These are phyloP conservation scores for Vitis riparia DNA, from an alignment of 164 flowering plant species.

Conservation along the genomic window DNA sequence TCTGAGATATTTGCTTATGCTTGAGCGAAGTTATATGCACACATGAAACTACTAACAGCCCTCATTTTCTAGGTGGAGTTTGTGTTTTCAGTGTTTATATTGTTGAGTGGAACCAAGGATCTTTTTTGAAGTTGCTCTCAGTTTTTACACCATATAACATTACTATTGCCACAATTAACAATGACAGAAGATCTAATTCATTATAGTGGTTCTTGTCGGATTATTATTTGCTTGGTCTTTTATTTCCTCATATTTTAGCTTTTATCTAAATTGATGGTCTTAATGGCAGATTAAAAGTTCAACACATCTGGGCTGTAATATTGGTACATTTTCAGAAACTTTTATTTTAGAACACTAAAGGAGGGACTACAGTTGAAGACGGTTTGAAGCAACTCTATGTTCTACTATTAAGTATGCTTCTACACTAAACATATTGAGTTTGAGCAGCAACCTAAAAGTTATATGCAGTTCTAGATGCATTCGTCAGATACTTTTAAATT, in stretches of 20 bases:
- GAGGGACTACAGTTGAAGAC: background rate
- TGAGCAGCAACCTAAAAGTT: background rate
- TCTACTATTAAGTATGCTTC: background rate
- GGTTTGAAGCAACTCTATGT: background rate
- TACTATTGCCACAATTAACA: too few species aligned
- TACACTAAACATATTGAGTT: background rate
- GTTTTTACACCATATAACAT: too few species aligned
- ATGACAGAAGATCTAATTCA: too few species aligned
- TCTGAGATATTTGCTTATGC: too few species aligned
- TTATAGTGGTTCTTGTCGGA: background rate
- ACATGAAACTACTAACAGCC: too few species aligned
- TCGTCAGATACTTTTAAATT: background rate
- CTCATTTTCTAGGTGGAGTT: too few species aligned
- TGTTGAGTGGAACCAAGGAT: too few species aligned
- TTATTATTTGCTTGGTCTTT: background rate
- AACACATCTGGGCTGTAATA: background rate
- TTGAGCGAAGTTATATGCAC: too few species aligned
- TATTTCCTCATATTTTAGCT: background rate
- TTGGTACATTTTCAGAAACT: background rate
- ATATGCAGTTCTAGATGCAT: slow-evolving; percentile 4
- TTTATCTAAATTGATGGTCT: background rate
- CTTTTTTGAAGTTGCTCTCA: too few species aligned
- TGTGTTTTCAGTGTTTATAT: too few species aligned
- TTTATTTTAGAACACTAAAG: background rate
- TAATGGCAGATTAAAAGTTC: slow-evolving; percentile 1